Evolutionary conservation across 2,329 filamentous ascomycete genomes (phyloP).

Genomic region (Aspergillus ibericus): DNA sequence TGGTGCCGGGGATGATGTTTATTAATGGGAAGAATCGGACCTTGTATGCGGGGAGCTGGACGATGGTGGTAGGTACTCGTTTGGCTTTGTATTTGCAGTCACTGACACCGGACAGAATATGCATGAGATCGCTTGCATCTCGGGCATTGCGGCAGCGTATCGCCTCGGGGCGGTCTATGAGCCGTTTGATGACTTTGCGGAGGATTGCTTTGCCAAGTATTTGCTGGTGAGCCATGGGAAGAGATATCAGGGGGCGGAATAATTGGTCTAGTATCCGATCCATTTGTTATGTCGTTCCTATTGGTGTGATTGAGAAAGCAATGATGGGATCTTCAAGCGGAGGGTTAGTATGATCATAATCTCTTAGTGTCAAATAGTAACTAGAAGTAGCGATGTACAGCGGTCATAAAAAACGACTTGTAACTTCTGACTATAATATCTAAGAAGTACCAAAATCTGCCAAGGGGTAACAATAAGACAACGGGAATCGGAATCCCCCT

Average conservation of each 20-base stretch:
- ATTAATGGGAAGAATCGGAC: slow-evolving; percentile 66
- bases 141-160: slow-evolving; percentile 69
- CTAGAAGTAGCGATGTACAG: no score
- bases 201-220: slow-evolving; percentile 35
- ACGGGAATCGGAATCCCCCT: no score
- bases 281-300: no score
- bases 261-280: no score
- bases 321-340: no score
- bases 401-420: no score
- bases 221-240: slow-evolving; percentile 32
- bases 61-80: slow-evolving; percentile 58
- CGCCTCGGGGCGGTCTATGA: slow-evolving; percentile 65
- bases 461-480: no score
- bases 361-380: no score
- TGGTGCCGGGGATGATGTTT: slow-evolving; percentile 71
- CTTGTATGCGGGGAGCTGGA: slow-evolving; percentile 67
- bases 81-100: background rate
- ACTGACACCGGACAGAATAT: slow-evolving; percentile 37
- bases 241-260: slow-evolving; percentile 22
- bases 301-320: no score
- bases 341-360: no score
- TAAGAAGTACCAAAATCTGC: no score
- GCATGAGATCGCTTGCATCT: slow-evolving; percentile 70
- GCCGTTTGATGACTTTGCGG: slow-evolving; percentile 35
- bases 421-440: no score